A percentile compares a stretch with the other conserved stretches of the same genome.
Evolutionary conservation across 768 basidiomycete genomes (phyloP).

Genomic region (Macrolepiota dolichaula): DNA sequence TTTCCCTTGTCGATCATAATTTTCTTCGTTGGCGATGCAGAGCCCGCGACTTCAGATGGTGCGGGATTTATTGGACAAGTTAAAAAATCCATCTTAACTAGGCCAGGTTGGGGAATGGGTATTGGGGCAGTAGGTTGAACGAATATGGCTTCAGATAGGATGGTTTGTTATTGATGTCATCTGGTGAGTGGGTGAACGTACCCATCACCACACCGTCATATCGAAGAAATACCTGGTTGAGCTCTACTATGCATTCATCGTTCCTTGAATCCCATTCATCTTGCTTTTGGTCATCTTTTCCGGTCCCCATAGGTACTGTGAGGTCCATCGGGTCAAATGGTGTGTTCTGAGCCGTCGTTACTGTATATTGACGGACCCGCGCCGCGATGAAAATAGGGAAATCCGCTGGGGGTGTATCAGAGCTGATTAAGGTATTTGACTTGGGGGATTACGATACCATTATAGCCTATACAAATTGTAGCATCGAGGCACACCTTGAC

Average conservation of each 20-base stretch:
- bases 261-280: slow-evolving; percentile 54
- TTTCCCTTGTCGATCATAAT: slow-evolving; percentile 21
- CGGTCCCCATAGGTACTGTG: slow-evolving; percentile 29
- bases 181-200: background rate
- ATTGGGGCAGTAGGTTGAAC: slow-evolving; percentile 6
- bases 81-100: slow-evolving; percentile 1
- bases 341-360: slow-evolving; percentile 27
- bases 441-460: slow-evolving; percentile 35
- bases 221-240: slow-evolving; percentile 21
- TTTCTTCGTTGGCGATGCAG: slow-evolving; percentile 16
- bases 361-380: slow-evolving; percentile 50
- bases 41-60: slow-evolving; percentile 9
- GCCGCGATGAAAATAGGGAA: slow-evolving; percentile 59
- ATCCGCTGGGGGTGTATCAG: slow-evolving; percentile 33
- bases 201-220: background rate
- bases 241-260: slow-evolving; percentile 56
- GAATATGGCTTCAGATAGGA: background rate
- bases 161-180: background rate
- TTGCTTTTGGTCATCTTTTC: slow-evolving; percentile 24
- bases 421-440: background rate
- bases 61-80: slow-evolving; percentile 12
- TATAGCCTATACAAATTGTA: slow-evolving; percentile 44
- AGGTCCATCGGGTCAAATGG: slow-evolving; percentile 43
- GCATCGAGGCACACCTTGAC: slow-evolving; percentile 47
- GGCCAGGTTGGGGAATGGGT: background rate